Conservation (phyloP, 345 rosid genomes). For the Hibiscus syriacus region DNA sequence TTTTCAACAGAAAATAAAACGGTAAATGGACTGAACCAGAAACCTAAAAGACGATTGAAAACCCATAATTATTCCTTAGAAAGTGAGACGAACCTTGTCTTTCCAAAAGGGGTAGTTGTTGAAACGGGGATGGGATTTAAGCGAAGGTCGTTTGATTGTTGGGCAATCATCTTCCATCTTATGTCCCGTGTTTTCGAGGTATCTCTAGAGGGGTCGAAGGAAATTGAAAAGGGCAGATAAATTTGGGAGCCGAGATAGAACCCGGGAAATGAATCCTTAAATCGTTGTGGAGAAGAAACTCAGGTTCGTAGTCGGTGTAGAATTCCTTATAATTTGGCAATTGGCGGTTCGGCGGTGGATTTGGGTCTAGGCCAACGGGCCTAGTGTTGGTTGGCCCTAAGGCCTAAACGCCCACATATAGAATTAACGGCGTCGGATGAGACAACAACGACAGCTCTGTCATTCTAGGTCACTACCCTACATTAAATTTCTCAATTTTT, state of each 20-base stretch:
- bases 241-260: too few relatives aligned
- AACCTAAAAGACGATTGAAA: too few relatives aligned
- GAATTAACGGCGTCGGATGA: too few relatives aligned
- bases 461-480: not conserved
- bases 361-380: not conserved
- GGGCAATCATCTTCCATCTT: not conserved
- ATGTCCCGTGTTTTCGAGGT: not conserved
- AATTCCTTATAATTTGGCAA: not conserved
- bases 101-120: constrained; percentile 39
- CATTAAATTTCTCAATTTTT: too few relatives aligned
- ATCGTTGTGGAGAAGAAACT: not conserved
- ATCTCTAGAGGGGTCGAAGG: not conserved
- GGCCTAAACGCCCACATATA: too few relatives aligned
- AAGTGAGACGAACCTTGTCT: constrained; percentile 40
- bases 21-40: not conserved
- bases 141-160: not conserved
- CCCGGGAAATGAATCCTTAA: not conserved
- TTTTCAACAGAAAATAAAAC: not conserved
- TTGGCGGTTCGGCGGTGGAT: not conserved
- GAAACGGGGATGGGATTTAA: constrained; percentile 7
- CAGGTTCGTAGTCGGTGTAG: not conserved
- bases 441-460: not conserved
- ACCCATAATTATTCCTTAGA: not conserved
- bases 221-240: too few relatives aligned
- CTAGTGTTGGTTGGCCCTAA: not conserved